These are phyloP conservation scores for Sugiyamaella floridensis DNA, from an alignment of 805 yeast genomes.

Conservation along the genomic window DNA sequence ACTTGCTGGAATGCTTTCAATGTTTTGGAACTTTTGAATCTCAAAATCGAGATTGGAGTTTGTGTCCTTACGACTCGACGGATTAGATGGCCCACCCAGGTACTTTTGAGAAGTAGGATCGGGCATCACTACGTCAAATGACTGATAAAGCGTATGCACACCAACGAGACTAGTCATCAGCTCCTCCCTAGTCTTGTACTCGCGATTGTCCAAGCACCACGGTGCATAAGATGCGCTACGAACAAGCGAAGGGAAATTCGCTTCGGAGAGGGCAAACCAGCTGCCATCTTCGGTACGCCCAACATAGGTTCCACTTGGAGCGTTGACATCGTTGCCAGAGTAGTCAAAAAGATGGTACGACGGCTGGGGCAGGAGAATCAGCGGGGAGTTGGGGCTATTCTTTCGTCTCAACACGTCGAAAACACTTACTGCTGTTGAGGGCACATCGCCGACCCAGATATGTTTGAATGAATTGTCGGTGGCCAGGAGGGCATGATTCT, in stretches of 20 bases:
- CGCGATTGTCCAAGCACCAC: slow-evolving; percentile 38
- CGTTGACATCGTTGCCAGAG: slow-evolving; percentile 10
- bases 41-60: not conserved
- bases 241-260: slow-evolving; percentile 72
- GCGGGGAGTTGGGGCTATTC: slow-evolving; percentile 10
- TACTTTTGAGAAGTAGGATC: no score
- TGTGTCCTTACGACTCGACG: slow-evolving; percentile 1
- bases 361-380: slow-evolving; percentile 35
- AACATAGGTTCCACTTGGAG: slow-evolving; percentile 52
- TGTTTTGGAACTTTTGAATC: not conserved
- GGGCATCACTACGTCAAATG: no score
- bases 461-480: slow-evolving; percentile 55
- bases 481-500: slow-evolving; percentile 67
- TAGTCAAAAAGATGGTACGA: slow-evolving; percentile 12
- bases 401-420: slow-evolving; percentile 57
- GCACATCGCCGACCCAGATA: slow-evolving; percentile 70
- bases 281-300: slow-evolving; percentile 52
- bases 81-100: no score
- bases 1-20: not conserved
- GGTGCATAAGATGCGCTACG: slow-evolving; percentile 70
- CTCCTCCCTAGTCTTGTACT: slow-evolving; percentile 6
- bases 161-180: slow-evolving; percentile 18
- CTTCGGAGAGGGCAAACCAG: slow-evolving; percentile 83
- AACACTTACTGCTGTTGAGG: slow-evolving; percentile 65
- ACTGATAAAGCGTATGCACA: slow-evolving; percentile 17